Evolutionary conservation across 306 rosid genomes (phyloP), one percentile per base, ranked within the genome.

Genomic region (Prunus campanulata): DNA sequence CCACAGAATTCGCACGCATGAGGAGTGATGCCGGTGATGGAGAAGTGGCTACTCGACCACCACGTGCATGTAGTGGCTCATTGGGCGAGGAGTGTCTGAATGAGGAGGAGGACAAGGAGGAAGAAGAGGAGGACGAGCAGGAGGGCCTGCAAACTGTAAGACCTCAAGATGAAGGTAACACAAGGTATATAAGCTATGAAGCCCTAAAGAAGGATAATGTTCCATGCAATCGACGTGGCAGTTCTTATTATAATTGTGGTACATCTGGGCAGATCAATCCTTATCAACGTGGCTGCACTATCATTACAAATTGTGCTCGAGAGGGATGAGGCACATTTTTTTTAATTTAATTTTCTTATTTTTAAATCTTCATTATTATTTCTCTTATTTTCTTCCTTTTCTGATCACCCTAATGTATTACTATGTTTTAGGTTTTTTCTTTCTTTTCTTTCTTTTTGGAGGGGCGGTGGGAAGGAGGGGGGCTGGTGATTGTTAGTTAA

Each of bases 181-280:
- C 69, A 50, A 57, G 73, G 50, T 78, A 62, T 51, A 72, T 78
- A 71, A 78, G 82, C 77, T 78, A 78, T 18, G 82, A 59, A 3
- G 72, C 77, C 14, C 72, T 78, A 71, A 54, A 71, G 72, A 30
- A 72, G 71, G 48, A 78, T 59, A 71, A 70, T 10, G 71, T 63
- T 30, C 82, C 82, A 14, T 78, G 78, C 57, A 14, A 68, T 16
- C 69, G 46, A 32, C 74, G 77, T 12, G 82, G 82, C 13, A 74
- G 50, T 14, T 78, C 82, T 19, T 78, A 78, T 60, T 78, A 78
- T 70, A 78, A 72, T 68, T 78, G 78, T 39, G 50, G 57, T 22
- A 18, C 68, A 63, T 68, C 56, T 22, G 66, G 72, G 11, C 32
- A 71, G 66, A 72, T 71, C 18, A 78, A 78, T 74, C 82, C 82